Evolutionary conservation across 2,329 filamentous ascomycete species (phyloP), one percentile per base, ranked within the genome.

Genomic region (Aotearoamyces nothofagi): DNA sequence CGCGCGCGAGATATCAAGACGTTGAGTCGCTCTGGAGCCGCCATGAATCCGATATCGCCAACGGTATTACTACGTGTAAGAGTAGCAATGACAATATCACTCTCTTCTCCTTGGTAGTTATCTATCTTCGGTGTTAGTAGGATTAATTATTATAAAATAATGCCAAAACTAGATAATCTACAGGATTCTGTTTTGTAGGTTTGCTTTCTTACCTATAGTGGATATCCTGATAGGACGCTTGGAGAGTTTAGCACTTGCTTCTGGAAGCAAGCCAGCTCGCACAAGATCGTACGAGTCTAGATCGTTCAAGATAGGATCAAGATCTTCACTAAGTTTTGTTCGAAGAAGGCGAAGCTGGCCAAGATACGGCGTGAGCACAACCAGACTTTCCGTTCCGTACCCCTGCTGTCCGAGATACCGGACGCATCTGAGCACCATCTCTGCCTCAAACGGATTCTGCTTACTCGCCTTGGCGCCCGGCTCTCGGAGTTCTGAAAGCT

Each of bases 51-150:
- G 16, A 83, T 78, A 1, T 82, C 70, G 0, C 67, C 63, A 0
- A 44, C 42, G 0, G 41, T 33, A 36, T 84, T 84, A 45, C 76
- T 78, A 4, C 79, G 56, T 0, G 75, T 80, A 8, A 84, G 47
- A 0, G 72, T 77, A 0, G 57, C 66, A 5, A 86, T 63, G 0
- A 83, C 71, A 10, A 86, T 75, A 1, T 83, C 69, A 20, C 68
- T 72, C 38, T 86, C 78, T 42, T 84, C 78, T 2, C 79, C 78
- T 45, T 84, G 79, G 33, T 78, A 86, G 35, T 84, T 84, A 36
- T 84, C 78, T 75, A 34, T 12, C 10, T n/a, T n/a, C 6, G 11
- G n/a, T 14, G 7, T 26, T 12, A 25, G 22, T 13, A 20, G 19
- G 8, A 7, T 20, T 20, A 8, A 20, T 7, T 20, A 20, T 7